phyloP scores from a whole-genome alignment of 148 eudicot genomes.

The Polygonum maritimum region DNA sequence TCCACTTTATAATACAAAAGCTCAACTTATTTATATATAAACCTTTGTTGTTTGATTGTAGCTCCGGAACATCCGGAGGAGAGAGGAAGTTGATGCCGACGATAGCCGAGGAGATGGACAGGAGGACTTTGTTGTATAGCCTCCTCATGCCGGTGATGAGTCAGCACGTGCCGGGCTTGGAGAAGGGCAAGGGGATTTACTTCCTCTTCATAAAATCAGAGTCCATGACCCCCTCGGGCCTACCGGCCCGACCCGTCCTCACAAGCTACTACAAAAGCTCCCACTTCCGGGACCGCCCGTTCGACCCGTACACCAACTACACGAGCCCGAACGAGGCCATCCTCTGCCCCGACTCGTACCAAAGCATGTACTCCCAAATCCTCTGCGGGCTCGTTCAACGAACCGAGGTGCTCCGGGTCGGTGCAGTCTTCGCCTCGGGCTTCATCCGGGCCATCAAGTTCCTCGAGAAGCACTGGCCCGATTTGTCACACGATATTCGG shows the following conservation, averaged over 20 bases:
- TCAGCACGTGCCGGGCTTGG: conserved; percentile 58
- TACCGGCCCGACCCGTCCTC: conserved; percentile 60
- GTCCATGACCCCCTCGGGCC: conserved; percentile 58
- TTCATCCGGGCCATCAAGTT: conserved; percentile 74
- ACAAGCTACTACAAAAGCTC: conserved; percentile 69
- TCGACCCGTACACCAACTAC: conserved; percentile 65
- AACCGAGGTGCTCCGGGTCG: conserved; percentile 63
- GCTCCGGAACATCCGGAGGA: conserved; percentile 80
- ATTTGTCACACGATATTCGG: conserved; percentile 38
- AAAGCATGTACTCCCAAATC: conserved; percentile 78
- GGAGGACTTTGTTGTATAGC: conserved; percentile 52
- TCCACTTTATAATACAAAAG: neutral
- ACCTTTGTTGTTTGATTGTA: neutral
- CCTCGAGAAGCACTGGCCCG: conserved; percentile 53
- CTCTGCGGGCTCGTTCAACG: conserved; percentile 55
- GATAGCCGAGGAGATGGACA: conserved; percentile 56
- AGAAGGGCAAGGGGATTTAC: conserved; percentile 75
- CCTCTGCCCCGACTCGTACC: conserved; percentile 65
- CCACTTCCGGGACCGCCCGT: conserved; percentile 41
- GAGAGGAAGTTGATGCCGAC: conserved; percentile 81
- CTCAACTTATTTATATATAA: neutral
- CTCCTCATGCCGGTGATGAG: conserved; percentile 74
- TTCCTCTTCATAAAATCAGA: conserved; percentile 64
- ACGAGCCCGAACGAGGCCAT: conserved; percentile 70
- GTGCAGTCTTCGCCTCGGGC: conserved; percentile 78